These are phyloP conservation scores for Candolleomyces efflorescens DNA, from an alignment of 768 basidiomycete species.

Conservation along the genomic window DNA sequence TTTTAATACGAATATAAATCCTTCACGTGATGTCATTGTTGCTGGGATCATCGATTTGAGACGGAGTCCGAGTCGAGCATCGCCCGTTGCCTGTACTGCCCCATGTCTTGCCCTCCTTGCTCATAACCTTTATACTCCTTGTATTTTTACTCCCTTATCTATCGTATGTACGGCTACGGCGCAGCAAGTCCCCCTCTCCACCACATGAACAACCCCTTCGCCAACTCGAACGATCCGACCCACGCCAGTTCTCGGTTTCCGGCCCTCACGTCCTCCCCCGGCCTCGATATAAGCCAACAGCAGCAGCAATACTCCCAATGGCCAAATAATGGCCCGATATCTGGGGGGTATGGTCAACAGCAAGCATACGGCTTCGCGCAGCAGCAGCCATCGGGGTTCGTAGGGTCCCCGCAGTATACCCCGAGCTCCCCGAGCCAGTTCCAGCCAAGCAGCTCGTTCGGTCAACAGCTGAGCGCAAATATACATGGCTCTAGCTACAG, in stretches of 20 bases:
- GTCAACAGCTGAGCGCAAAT: conserved; percentile 45
- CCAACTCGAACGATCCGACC: conserved; percentile 39
- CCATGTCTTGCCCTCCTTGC: not conserved
- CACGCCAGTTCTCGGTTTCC: conserved; percentile 56
- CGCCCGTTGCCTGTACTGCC: not conserved
- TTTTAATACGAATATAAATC: not conserved
- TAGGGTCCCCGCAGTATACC: not conserved
- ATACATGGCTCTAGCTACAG: conserved; percentile 37
- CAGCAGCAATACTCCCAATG: conserved; percentile 21
- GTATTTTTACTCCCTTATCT: not conserved
- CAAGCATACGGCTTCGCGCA: not conserved
- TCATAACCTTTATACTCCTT: not conserved
- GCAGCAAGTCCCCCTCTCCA: conserved; percentile 27
- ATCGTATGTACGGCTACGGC: conserved; percentile 29
- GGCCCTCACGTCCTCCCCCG: conserved; percentile 41
- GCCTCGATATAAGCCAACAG: conserved; percentile 16
- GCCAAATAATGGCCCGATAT: conserved; percentile 7
- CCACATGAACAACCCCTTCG: conserved; percentile 66
- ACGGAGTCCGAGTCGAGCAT: not conserved
- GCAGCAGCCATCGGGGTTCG: not conserved
- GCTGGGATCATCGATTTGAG: not conserved
- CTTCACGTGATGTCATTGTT: conserved; percentile 1
- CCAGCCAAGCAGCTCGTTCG: conserved; percentile 53
- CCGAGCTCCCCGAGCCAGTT: conserved; percentile 16
- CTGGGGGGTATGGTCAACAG: conserved; percentile 13